phyloP scores from a whole-genome alignment of 805 yeast species.

The Lachancea mirantina region DNA sequence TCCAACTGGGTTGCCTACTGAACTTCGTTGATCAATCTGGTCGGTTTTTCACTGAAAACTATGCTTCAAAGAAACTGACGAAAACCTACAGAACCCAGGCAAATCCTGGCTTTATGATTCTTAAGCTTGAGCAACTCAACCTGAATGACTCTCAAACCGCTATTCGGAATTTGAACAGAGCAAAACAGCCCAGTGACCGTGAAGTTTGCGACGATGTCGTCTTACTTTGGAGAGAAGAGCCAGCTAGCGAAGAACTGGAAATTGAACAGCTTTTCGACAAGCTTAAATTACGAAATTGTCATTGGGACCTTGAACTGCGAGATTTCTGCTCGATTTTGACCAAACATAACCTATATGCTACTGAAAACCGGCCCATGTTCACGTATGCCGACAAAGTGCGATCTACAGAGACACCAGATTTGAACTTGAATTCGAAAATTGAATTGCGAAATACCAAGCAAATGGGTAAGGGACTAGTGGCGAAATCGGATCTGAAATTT shows the following conservation, averaged over 20 bases:
- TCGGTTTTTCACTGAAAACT: too few species aligned
- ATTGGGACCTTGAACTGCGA: conserved; percentile 59
- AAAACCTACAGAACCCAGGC: too few species aligned
- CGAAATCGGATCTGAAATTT: conserved; percentile 38
- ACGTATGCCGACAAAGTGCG: conserved; percentile 7
- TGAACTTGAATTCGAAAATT: conserved; percentile 1
- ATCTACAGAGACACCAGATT: conserved; percentile 1
- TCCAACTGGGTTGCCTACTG: too few species aligned
- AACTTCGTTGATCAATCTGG: too few species aligned
- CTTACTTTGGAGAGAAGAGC: conserved; percentile 60
- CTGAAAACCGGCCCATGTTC: conserved; percentile 25
- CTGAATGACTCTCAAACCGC: conserved; percentile 18
- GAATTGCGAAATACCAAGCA: conserved; percentile 3
- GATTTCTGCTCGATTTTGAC: conserved; percentile 49
- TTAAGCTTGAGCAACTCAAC: conserved; percentile 20
- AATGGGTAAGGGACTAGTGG: conserved; percentile 35
- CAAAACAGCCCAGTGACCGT: conserved; percentile 43
- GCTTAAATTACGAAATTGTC: conserved; percentile 45
- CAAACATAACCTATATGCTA: conserved; percentile 45
- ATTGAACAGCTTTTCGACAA: conserved; percentile 44
- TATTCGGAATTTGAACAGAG: conserved; percentile 3
- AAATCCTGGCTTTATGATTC: too few species aligned
- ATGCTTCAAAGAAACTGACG: too few species aligned
- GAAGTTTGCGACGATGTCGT: conserved; percentile 57
- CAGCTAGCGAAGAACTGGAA: conserved; percentile 52